phyloP scores from a whole-genome alignment of 139 green algal species.

The Bryopsis sp. region DNA sequence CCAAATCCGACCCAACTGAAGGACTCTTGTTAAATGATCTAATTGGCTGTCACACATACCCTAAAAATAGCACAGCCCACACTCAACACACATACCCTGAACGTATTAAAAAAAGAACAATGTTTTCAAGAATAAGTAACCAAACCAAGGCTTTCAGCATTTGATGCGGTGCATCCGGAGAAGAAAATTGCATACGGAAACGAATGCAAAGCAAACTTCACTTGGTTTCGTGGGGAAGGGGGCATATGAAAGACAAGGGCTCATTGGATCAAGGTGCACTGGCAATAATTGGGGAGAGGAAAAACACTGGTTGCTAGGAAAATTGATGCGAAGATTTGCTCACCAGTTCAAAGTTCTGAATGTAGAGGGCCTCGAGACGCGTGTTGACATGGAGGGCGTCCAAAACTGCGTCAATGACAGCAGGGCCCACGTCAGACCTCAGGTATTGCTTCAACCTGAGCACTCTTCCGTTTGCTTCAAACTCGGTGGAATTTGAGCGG shows the following conservation, averaged over 20 bases:
- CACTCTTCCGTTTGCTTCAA: slow-evolving; percentile 37
- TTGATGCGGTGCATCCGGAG: no score
- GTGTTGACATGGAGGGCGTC: slow-evolving; percentile 47
- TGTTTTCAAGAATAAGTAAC: not conserved
- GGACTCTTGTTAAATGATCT: slow-evolving; percentile 25
- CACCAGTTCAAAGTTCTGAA: slow-evolving; percentile 56
- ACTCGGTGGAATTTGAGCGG: slow-evolving; percentile 28
- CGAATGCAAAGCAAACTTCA: no score
- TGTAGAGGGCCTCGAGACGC: slow-evolving; percentile 52
- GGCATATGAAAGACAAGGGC: no score
- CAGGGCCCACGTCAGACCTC: slow-evolving; percentile 15
- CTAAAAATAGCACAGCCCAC: slow-evolving; percentile 17
- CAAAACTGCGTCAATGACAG: slow-evolving; percentile 41
- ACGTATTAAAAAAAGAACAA: slow-evolving; percentile 1
- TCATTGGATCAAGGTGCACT: no score
- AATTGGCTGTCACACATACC: slow-evolving; percentile 51
- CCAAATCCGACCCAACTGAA: slow-evolving; percentile 44
- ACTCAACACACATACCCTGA: slow-evolving; percentile 1
- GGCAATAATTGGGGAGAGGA: no score
- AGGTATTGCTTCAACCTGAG: slow-evolving; percentile 51
- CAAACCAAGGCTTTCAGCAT: slow-evolving; percentile 4
- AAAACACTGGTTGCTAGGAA: no score
- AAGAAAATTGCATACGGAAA: no score
- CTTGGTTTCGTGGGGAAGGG: no score
- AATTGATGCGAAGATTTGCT: no score